Evolutionary conservation across 202 grass and related monocot genomes (phyloP).

Genomic region (Setaria viridis): DNA sequence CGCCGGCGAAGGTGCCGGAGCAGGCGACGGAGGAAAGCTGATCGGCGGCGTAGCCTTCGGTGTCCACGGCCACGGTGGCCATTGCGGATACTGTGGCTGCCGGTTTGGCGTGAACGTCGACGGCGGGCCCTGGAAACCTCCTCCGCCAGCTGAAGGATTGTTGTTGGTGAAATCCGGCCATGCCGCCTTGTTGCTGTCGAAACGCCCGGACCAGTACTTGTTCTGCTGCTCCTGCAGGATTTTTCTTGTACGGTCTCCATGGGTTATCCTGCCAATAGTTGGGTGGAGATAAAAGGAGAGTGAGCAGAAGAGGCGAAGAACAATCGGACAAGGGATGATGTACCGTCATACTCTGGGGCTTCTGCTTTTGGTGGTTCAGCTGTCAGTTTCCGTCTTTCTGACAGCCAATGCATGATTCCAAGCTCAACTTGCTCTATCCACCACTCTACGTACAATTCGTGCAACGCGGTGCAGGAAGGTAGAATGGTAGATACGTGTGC

Average conservation of each 20-base stretch:
- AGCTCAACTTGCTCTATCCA: conserved; percentile 14
- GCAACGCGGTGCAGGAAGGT: neutral
- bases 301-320: conserved; percentile 10
- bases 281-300: neutral
- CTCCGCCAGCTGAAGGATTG: neutral
- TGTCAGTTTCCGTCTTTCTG: conserved; percentile 55
- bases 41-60: neutral
- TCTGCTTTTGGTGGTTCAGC: conserved; percentile 40
- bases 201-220: conserved; percentile 23
- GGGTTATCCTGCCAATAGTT: conserved; percentile 43
- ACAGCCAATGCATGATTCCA: conserved; percentile 42
- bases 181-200: conserved; percentile 32
- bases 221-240: conserved; percentile 9
- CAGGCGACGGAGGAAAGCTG: conserved; percentile 15
- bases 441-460: neutral
- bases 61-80: conserved; percentile 47
- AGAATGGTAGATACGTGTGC: neutral
- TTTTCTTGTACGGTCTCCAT: conserved; percentile 19
- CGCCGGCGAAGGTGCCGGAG: conserved; percentile 28
- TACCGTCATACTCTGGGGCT: conserved; percentile 1
- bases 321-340: conserved; percentile 30
- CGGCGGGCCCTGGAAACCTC: neutral
- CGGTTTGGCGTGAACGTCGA: neutral
- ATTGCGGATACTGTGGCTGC: neutral
- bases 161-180: conserved; percentile 7